These are phyloP conservation scores for Aureobasidium pullulans DNA, from an alignment of 2,329 filamentous ascomycete genomes.

Conservation along the genomic window DNA sequence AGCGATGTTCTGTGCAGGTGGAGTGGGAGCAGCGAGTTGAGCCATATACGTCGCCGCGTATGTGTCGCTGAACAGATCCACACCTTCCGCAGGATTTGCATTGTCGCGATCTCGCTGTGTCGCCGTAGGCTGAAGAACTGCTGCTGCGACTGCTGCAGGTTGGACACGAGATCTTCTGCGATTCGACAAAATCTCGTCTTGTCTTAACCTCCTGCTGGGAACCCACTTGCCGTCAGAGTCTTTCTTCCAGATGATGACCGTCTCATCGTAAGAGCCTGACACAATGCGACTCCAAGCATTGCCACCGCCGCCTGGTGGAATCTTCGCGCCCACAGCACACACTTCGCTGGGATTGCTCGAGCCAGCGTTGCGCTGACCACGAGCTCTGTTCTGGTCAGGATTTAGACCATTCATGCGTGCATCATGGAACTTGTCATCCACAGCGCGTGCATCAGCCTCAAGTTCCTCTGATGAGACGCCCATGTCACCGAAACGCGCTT, in stretches of 20 bases:
- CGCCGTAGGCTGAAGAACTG: conserved; percentile 17
- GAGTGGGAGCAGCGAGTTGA: not conserved
- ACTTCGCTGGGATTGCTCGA: conserved; percentile 70
- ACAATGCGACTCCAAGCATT: conserved; percentile 90
- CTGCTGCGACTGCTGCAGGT: conserved; percentile 1
- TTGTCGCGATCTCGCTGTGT: conserved; percentile 4
- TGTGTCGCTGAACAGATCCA: not conserved
- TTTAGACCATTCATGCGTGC: conserved; percentile 42
- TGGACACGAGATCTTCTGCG: conserved; percentile 4
- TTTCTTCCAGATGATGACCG: conserved; percentile 88
- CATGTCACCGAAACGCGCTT: conserved; percentile 87
- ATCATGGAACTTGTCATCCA: conserved; percentile 66
- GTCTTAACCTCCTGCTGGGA: conserved; percentile 53
- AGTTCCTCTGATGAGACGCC: conserved; percentile 73
- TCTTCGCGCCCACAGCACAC: conserved; percentile 71
- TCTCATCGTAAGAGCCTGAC: conserved; percentile 93
- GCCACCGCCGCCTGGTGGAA: conserved; percentile 85
- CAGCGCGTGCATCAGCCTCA: conserved; percentile 60
- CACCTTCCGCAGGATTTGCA: not conserved
- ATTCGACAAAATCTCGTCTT: conserved; percentile 20
- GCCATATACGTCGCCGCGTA: not conserved
- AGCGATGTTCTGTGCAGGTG: conserved; percentile 31
- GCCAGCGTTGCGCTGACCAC: conserved; percentile 54
- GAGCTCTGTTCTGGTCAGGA: conserved; percentile 25
- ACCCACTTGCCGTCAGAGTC: conserved; percentile 77